Evolutionary conservation across 2,329 filamentous ascomycete genomes (phyloP).

Genomic region (Leptographium wingfieldii): DNA sequence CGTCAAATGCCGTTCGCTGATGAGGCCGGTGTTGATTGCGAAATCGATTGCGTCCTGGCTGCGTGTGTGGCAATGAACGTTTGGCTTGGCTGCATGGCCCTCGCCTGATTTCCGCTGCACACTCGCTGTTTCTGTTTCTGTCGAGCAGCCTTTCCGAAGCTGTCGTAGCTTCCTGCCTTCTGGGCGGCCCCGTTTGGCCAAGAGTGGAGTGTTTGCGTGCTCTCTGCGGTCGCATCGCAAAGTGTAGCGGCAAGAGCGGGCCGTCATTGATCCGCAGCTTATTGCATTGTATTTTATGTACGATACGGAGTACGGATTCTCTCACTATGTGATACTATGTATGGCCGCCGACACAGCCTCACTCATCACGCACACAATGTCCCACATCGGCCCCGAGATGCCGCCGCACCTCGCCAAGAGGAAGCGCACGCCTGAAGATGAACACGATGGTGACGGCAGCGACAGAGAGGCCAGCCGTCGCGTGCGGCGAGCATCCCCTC

Average conservation of each 20-base stretch:
- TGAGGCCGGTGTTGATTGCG: background rate
- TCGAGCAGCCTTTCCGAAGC: slow-evolving; percentile 4
- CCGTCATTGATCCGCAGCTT: slow-evolving; percentile 6
- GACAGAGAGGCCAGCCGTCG: background rate
- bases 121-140: background rate
- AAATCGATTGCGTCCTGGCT: background rate
- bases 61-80: background rate
- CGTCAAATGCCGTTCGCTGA: background rate
- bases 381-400: slow-evolving; percentile 56
- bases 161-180: slow-evolving; percentile 7
- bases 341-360: too few species aligned
- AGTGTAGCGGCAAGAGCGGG: background rate
- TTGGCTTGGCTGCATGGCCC: background rate
- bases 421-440: slow-evolving; percentile 39
- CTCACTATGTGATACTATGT: too few species aligned
- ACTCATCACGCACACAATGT: slow-evolving; percentile 31
- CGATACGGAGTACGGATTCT: too few species aligned
- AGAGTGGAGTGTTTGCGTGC: background rate
- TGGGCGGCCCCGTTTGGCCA: background rate
- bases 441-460: slow-evolving; percentile 21
- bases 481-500: background rate
- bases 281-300: too few species aligned
- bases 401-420: slow-evolving; percentile 55
- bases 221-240: background rate
- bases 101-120: background rate